Evolutionary conservation across 192 early-diverging fungal species (phyloP).

Genomic region (Geranomyces michiganensis): DNA sequence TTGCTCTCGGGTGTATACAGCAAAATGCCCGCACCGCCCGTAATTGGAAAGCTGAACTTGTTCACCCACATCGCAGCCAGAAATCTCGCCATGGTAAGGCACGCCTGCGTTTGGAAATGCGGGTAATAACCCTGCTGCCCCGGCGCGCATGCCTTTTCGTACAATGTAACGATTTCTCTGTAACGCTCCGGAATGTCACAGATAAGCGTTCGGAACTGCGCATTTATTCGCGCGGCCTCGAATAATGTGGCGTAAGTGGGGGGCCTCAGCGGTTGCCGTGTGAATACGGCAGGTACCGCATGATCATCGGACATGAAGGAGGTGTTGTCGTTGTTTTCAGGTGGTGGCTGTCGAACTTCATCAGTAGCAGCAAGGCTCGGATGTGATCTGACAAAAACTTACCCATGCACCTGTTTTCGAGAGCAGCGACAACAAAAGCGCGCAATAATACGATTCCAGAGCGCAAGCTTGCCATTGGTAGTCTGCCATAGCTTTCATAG

Average conservation of each 20-base stretch:
- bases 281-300: background rate
- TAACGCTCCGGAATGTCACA: conserved; percentile 70
- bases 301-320: background rate
- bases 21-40: conserved; percentile 46
- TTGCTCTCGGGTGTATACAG: conserved; percentile 31
- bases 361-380: background rate
- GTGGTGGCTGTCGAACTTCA: background rate
- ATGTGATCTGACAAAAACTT: conserved; percentile 11
- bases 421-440: conserved; percentile 60
- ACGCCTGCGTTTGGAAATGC: conserved; percentile 67
- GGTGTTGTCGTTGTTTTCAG: background rate
- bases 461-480: conserved; percentile 77
- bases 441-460: conserved; percentile 69
- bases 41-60: conserved; percentile 42
- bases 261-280: background rate
- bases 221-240: conserved; percentile 14
- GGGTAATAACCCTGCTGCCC: conserved; percentile 47
- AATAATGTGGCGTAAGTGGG: conserved; percentile 22
- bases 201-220: conserved; percentile 38
- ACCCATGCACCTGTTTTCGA: conserved; percentile 68
- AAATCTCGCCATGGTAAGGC: conserved; percentile 70
- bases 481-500: conserved; percentile 66
- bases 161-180: conserved; percentile 63
- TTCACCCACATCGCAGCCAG: conserved; percentile 50
- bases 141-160: conserved; percentile 51